Percentiles rank a stretch among this genome's conserved stretches.
Evolutionary conservation across 208 protist species (phyloP).

Genomic region (Trypanosoma scelopori): DNA sequence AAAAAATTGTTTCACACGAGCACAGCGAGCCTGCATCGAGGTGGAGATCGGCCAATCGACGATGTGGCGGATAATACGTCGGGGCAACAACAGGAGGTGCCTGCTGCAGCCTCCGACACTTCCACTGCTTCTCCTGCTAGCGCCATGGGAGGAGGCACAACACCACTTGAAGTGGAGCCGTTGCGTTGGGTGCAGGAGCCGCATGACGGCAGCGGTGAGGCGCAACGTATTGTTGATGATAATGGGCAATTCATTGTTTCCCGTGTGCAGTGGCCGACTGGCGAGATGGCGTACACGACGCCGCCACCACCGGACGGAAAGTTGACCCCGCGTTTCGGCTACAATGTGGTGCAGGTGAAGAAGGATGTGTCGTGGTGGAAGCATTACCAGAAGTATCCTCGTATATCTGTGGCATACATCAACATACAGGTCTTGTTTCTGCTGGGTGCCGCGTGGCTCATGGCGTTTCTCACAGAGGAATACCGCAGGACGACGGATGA

Average conservation of each 20-base stretch:
- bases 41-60: background rate
- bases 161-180: constrained; percentile 41
- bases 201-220: constrained; percentile 37
- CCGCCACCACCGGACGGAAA: constrained; percentile 68
- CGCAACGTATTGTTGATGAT: constrained; percentile 61
- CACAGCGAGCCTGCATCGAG: background rate
- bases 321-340: constrained; percentile 78
- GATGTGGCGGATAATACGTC: background rate
- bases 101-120: background rate
- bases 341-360: constrained; percentile 86
- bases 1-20: constrained; percentile 1
- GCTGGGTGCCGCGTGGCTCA: constrained; percentile 73
- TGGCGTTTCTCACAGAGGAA: constrained; percentile 72
- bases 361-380: constrained; percentile 90
- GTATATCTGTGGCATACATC: constrained; percentile 79
- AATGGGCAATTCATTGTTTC: constrained; percentile 87
- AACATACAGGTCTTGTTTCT: constrained; percentile 84
- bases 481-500: constrained; percentile 63
- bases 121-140: background rate
- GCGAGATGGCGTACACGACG: constrained; percentile 78
- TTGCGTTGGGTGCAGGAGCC: constrained; percentile 68
- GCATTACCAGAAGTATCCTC: constrained; percentile 82
- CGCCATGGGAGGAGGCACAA: background rate
- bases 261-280: constrained; percentile 80
- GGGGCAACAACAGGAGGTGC: background rate